Conservation (phyloP, 2,329 filamentous ascomycete species). For the Epichloe sibirici region DNA sequence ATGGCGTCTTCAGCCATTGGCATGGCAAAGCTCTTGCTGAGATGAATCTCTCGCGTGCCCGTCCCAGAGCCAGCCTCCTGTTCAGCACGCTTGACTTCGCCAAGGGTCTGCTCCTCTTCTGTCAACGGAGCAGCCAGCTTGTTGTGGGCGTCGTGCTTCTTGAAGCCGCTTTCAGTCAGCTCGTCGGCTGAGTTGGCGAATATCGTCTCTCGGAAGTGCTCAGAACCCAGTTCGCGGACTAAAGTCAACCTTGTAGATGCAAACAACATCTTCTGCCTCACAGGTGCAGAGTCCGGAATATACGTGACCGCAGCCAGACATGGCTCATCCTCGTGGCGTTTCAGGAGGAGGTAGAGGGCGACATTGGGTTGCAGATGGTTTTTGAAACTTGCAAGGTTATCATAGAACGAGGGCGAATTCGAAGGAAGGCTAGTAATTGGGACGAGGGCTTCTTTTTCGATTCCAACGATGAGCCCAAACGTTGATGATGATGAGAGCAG, state of each 20-base stretch:
- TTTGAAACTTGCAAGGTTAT: constrained; percentile 51
- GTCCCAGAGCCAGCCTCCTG: constrained; percentile 62
- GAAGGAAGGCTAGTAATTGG: constrained; percentile 45
- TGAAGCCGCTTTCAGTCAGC: constrained; percentile 57
- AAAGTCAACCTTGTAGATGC: constrained; percentile 66
- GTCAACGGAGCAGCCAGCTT: constrained; percentile 58
- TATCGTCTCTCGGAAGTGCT: constrained; percentile 66
- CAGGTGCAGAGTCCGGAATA: constrained; percentile 65
- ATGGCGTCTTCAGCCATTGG: constrained; percentile 51
- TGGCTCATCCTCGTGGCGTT: constrained; percentile 47
- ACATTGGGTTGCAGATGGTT: constrained; percentile 52
- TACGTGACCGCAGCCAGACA: constrained; percentile 61
- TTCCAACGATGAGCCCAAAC: constrained; percentile 61
- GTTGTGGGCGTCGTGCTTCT: constrained; percentile 57
- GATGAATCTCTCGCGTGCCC: constrained; percentile 42
- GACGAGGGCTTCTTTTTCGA: constrained; percentile 54
- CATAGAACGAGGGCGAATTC: constrained; percentile 43
- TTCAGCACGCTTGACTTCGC: constrained; percentile 63
- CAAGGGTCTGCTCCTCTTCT: constrained; percentile 61
- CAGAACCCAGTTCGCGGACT: constrained; percentile 62
- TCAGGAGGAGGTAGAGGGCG: constrained; percentile 64
- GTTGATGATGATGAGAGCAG: constrained; percentile 49
- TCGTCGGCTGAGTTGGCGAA: constrained; percentile 61
- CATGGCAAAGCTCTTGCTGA: constrained; percentile 45
- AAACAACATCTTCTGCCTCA: constrained; percentile 80